Conservation (phyloP, 2,329 filamentous ascomycete genomes). For the Claviceps quebecensis region DNA sequence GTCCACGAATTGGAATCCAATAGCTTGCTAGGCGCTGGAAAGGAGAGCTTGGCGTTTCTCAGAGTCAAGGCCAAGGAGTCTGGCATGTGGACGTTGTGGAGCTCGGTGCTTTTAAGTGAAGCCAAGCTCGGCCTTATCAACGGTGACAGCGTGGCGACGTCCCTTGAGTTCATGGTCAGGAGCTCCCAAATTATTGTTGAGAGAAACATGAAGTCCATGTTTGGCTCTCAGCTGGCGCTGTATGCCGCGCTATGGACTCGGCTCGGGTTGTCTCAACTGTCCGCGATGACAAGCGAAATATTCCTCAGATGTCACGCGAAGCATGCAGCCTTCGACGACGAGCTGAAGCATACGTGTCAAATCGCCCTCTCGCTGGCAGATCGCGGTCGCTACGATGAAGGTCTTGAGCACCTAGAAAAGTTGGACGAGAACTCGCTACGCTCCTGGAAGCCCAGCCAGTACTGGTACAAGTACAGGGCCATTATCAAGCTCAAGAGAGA, state of each 20-base stretch:
- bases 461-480: slow-evolving; percentile 52
- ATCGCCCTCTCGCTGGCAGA: slow-evolving; percentile 47
- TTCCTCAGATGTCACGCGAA: slow-evolving; percentile 60
- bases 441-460: slow-evolving; percentile 65
- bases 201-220: slow-evolving; percentile 56
- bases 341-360: slow-evolving; percentile 59
- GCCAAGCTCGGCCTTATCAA: slow-evolving; percentile 65
- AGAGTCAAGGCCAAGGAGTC: slow-evolving; percentile 75
- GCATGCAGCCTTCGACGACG: slow-evolving; percentile 54
- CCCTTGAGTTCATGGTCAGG: slow-evolving; percentile 68
- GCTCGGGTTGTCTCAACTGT: slow-evolving; percentile 46
- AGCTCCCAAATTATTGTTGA: slow-evolving; percentile 72
- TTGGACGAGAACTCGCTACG: slow-evolving; percentile 48
- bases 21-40: slow-evolving; percentile 62
- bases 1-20: slow-evolving; percentile 55
- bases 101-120: slow-evolving; percentile 72
- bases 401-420: slow-evolving; percentile 28
- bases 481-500: slow-evolving; percentile 52
- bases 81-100: slow-evolving; percentile 74
- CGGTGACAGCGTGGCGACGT: slow-evolving; percentile 48
- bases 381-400: slow-evolving; percentile 57
- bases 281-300: slow-evolving; percentile 51
- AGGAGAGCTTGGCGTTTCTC: slow-evolving; percentile 70
- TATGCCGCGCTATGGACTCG: slow-evolving; percentile 62
- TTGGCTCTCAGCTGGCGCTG: slow-evolving; percentile 61